Evolutionary conservation across 2,329 filamentous ascomycete species (phyloP).

Genomic region (Sclerotinia glacialis): DNA sequence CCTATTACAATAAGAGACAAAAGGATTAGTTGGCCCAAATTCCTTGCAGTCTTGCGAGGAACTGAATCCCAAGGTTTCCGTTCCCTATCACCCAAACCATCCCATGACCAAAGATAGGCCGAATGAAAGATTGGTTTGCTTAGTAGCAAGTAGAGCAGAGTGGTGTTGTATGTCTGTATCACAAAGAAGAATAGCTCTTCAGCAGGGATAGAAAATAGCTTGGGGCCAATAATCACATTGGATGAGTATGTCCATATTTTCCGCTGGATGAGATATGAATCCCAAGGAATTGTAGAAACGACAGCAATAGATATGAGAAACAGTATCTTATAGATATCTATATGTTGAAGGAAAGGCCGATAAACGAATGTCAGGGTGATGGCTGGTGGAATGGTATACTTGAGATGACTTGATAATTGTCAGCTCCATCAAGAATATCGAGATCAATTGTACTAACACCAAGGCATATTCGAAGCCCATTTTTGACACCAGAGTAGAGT

Average conservation of each 20-base stretch:
- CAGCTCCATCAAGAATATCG: slow-evolving; percentile 1
- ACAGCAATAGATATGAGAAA: slow-evolving; percentile 64
- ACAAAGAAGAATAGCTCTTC: slow-evolving; percentile 78
- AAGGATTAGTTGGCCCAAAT: slow-evolving; percentile 52
- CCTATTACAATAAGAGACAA: slow-evolving; percentile 46
- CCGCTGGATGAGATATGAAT: slow-evolving; percentile 68
- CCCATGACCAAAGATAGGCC: slow-evolving; percentile 44
- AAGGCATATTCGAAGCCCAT: slow-evolving; percentile 62
- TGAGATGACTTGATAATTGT: slow-evolving; percentile 48
- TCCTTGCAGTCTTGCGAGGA: slow-evolving; percentile 36
- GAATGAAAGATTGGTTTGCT: slow-evolving; percentile 62
- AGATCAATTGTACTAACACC: slow-evolving; percentile 48
- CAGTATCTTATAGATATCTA: slow-evolving; percentile 61
- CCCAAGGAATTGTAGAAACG: slow-evolving; percentile 69
- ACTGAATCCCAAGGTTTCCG: slow-evolving; percentile 25
- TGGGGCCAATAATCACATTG: slow-evolving; percentile 61
- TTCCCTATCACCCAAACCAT: slow-evolving; percentile 19
- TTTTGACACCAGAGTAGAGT: slow-evolving; percentile 17
- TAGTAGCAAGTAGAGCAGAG: slow-evolving; percentile 63
- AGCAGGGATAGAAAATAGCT: slow-evolving; percentile 61
- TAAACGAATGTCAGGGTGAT: slow-evolving; percentile 56
- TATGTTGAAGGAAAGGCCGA: slow-evolving; percentile 57
- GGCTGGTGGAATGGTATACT: slow-evolving; percentile 65
- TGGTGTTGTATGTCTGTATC: slow-evolving; percentile 72
- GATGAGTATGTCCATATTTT: slow-evolving; percentile 70